Conservation (phyloP, 1,284 basidiomycete species). For the Puccinia hordei region DNA sequence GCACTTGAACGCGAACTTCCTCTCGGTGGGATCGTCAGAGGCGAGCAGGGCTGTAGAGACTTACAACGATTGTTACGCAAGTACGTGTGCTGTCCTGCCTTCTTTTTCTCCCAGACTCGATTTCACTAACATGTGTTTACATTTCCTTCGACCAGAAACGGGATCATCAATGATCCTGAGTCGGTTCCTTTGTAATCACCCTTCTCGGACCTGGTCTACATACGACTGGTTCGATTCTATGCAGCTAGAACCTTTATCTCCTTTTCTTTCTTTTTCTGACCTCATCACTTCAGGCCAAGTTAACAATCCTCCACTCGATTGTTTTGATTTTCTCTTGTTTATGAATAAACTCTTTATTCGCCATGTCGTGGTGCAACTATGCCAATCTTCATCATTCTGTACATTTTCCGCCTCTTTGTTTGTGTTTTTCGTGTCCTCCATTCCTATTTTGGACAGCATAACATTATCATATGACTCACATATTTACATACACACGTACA, state of each 20-base stretch:
- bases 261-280: too few relatives aligned
- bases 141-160: neutral
- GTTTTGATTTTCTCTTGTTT: too few relatives aligned
- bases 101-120: neutral
- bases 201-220: neutral
- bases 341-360: too few relatives aligned
- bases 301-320: too few relatives aligned
- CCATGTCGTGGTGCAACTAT: too few relatives aligned
- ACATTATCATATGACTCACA: too few relatives aligned
- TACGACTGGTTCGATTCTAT: neutral
- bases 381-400: too few relatives aligned
- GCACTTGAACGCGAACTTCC: constrained; percentile 81
- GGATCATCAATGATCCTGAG: constrained; percentile 13
- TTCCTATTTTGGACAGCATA: too few relatives aligned
- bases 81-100: neutral
- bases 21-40: constrained; percentile 61
- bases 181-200: constrained; percentile 8
- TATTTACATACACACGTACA: too few relatives aligned
- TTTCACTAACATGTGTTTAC: neutral
- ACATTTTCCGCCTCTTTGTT: too few relatives aligned
- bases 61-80: constrained; percentile 33
- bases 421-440: too few relatives aligned
- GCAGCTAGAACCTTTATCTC: neutral
- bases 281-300: too few relatives aligned
- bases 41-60: constrained; percentile 43